Evolutionary conservation across 2,329 filamentous ascomycete genomes (phyloP), one percentile per base, ranked within the genome.

Genomic region (Didymella pomorum): DNA sequence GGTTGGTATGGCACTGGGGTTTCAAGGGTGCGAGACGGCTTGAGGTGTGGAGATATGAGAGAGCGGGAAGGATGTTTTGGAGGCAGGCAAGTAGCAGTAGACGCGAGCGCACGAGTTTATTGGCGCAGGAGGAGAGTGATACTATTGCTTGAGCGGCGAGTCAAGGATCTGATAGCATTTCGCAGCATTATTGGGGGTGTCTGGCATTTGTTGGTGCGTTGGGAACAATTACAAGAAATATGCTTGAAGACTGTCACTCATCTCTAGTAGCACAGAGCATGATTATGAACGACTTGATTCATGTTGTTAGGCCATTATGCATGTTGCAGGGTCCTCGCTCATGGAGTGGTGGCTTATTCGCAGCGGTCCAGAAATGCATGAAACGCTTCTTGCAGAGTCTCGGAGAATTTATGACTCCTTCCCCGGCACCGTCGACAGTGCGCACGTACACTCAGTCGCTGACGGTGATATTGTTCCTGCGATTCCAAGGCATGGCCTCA

Each of bases 1-100:
- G 94, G 0, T 85, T 96, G 82, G 74, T 91, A 3, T 96, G 92
- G 74, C 87, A 94, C 76, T 89, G 84, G 78, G 86, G 87, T 0
- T 90, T 93, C 37, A 63, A 58, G 31, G 60, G 39, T 47, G 73
- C 69, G 20, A 63, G 62, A 21, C 60, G 60, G 20, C 28, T 74
- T 2, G 66, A 72, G 25, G 65, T 63, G 6, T 69, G 69, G 72
- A 66, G 64, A 26, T 69, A 64, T 18, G 56, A 56, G 61, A 44
- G 48, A 55, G 4, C 35, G 57, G 12, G 48, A 46, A 59, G 57
- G 1, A 60, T 64, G 4, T 71, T 73, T 23, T 73, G 71, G 69
- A 68, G 71, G 41, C 65, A 60, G 10, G 55, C 56, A 4, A 53
- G 60, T 11, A 67, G 71, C 49, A 58, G 52, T 9, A 45, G 51